phyloP scores from a whole-genome alignment of 2,329 filamentous ascomycete genomes.

The Talaromyces islandicus region DNA sequence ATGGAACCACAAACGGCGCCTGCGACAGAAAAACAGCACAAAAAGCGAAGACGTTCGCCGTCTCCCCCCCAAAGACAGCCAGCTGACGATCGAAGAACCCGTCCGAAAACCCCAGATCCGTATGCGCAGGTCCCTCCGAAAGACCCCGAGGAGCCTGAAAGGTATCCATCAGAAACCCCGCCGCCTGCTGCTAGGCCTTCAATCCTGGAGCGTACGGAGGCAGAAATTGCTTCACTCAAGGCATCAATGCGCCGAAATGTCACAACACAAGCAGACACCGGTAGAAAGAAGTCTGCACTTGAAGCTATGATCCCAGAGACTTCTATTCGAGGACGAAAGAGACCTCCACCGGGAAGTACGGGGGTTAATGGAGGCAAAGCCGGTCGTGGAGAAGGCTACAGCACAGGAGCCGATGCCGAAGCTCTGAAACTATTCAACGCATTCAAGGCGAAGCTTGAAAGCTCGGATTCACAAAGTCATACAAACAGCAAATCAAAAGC shows the following conservation, averaged over 20 bases:
- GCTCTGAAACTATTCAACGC: conserved; percentile 67
- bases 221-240: conserved; percentile 40
- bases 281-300: conserved; percentile 40
- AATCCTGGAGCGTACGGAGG: conserved; percentile 36
- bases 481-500: conserved; percentile 11
- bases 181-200: conserved; percentile 29
- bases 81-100: conserved; percentile 22
- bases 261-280: conserved; percentile 24
- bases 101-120: conserved; percentile 35
- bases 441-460: conserved; percentile 72
- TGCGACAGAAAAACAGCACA: conserved; percentile 2
- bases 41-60: conserved; percentile 30
- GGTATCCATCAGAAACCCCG: conserved; percentile 21
- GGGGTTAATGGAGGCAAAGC: conserved; percentile 22
- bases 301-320: conserved; percentile 44
- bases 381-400: conserved; percentile 44
- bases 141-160: conserved; percentile 37
- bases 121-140: conserved; percentile 40
- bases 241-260: conserved; percentile 43
- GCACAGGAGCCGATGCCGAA: conserved; percentile 53
- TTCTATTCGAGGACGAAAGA: conserved; percentile 41
- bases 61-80: conserved; percentile 22
- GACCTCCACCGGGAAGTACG: conserved; percentile 31
- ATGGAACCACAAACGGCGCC: conserved; percentile 10
- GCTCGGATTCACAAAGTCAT: conserved; percentile 22